Percentiles rank a stretch among this genome's conserved stretches.
Conservation (phyloP, 2,329 filamentous ascomycete species). For the Chaetomium globosum region DNA sequence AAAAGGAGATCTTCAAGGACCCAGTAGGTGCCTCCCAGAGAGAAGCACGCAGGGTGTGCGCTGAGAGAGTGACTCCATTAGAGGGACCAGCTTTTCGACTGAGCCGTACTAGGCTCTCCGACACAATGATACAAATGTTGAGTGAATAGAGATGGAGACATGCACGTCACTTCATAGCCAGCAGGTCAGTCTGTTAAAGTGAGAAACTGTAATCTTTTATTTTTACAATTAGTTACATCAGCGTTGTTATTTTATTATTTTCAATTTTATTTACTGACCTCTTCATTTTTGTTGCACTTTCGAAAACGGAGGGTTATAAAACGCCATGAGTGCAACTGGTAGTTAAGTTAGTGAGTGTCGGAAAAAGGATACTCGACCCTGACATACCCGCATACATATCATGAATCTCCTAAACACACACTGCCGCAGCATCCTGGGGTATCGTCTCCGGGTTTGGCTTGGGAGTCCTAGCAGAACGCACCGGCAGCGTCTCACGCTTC, state of each 20-base stretch:
- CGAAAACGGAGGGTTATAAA: too few relatives aligned
- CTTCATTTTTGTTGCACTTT: background rate
- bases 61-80: background rate
- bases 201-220: conserved; percentile 18
- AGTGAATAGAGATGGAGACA: background rate
- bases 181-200: conserved; percentile 29
- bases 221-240: background rate
- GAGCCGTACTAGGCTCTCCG: background rate
- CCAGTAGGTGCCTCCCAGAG: background rate
- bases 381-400: too few relatives aligned
- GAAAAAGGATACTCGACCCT: too few relatives aligned
- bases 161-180: conserved; percentile 22
- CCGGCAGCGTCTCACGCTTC: too few relatives aligned
- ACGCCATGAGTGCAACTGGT: too few relatives aligned
- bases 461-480: too few relatives aligned
- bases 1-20: background rate
- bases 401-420: too few relatives aligned
- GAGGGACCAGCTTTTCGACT: background rate
- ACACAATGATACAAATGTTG: background rate
- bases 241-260: background rate
- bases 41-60: background rate
- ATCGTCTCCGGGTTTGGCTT: too few relatives aligned
- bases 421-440: too few relatives aligned
- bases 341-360: too few relatives aligned
- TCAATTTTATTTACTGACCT: too few relatives aligned